Evolutionary conservation across 1,139 yeast genomes (phyloP).

Genomic region (Geotrichum phurueaensis): DNA sequence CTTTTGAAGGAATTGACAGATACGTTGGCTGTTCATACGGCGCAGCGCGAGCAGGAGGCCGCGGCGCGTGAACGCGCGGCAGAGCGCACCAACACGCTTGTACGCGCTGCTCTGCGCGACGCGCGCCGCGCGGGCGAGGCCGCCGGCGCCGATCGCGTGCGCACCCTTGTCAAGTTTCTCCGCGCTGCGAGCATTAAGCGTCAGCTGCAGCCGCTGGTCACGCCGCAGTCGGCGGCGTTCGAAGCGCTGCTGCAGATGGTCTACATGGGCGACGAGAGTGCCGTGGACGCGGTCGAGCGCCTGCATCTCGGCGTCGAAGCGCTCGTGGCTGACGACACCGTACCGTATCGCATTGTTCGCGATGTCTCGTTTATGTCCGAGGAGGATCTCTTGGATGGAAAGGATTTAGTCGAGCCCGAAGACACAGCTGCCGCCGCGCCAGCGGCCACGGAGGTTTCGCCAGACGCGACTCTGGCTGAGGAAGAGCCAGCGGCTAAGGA

Average conservation of each 20-base stretch:
- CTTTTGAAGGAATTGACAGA: constrained; percentile 36
- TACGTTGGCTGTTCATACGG: constrained; percentile 27
- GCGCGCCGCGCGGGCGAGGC: constrained; percentile 5
- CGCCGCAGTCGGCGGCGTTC: constrained; percentile 26
- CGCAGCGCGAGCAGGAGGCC: constrained; percentile 18
- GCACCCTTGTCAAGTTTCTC: constrained; percentile 31
- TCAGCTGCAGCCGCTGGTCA: constrained; percentile 20
- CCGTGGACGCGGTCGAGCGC: constrained; percentile 32
- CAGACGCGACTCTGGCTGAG: background rate
- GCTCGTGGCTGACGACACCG: constrained; percentile 26
- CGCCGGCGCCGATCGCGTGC: constrained; percentile 24
- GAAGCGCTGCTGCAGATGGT: constrained; percentile 32
- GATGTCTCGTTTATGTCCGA: constrained; percentile 25
- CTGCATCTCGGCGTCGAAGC: constrained; percentile 29
- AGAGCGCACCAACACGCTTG: background rate
- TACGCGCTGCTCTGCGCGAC: background rate
- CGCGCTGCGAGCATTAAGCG: constrained; percentile 36
- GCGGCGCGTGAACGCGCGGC: constrained; percentile 10
- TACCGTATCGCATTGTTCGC: constrained; percentile 25
- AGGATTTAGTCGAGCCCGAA: constrained; percentile 15
- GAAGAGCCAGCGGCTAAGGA: constrained; percentile 5
- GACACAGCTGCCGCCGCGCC: background rate
- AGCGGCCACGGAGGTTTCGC: background rate
- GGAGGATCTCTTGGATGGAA: constrained; percentile 23
- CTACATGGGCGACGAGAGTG: constrained; percentile 34